Base-by-base conservation (phyloP, 2,329 filamentous ascomycete species). In the Amesomyces nigricolor region DNA sequence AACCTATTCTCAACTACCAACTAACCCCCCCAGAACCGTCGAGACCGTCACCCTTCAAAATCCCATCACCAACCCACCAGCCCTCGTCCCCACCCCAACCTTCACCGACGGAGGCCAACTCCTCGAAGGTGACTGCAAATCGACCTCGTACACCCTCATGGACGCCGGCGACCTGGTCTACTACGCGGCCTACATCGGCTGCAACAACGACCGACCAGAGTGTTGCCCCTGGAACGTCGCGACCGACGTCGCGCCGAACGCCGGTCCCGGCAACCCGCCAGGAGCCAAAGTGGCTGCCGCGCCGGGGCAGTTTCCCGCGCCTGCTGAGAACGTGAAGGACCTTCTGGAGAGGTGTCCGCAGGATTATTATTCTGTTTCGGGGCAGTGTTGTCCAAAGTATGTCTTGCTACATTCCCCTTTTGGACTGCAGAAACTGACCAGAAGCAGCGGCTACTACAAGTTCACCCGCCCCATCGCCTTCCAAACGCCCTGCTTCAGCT, bases 401-500 rank as follows among this genome's bases (percentile, higher is more conserved):
- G 58, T 57, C 30, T 7, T 38, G 1, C n/a, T 14, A 5, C 14
- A 37, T 6, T 5, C 32, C 14, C 5, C 17, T 30, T 29, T 6
- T 11, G 40, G 32, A 11, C 32, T 10, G 8, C 17, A 37, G n/a
- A 13, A 45, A 19, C 52, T 57, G 16, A 58, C 47, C 49, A 39
- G 16, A 43, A 32, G 3, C 53, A 64, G 60, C 47, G 59, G 64
- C 51, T 67, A 64, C 54, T 66, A 60, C 61, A 64, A 64, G n/a
- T 67, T 65, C 54, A 67, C 65, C 4, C 47, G 57, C 29, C 17
- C n/a, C 14, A 48, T 68, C 11, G 65, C 63, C 39, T 61, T 52
- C 53, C 62, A 65, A 48, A 68, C 65, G 4, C 65, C 66, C 17
- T 68, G 65, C 61, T 66, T 61, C 56, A 63, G 61, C 47, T 65